Percentiles rank a stretch among this genome's conserved stretches.
phyloP scores from a whole-genome alignment of 2,329 filamentous ascomycete species.

The Paecilomyces variotii region DNA sequence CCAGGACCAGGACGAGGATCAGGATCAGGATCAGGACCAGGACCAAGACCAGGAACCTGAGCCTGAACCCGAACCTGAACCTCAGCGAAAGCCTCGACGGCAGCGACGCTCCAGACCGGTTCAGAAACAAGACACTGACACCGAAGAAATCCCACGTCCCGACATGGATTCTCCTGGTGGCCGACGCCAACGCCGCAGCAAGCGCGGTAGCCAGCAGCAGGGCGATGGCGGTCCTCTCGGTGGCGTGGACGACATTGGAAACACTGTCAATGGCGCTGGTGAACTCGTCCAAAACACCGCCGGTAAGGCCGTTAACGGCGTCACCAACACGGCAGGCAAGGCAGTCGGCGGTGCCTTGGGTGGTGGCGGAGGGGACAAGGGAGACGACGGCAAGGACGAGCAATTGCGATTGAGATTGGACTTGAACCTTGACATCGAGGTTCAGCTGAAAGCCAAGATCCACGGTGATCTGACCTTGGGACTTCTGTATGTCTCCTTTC shows the following conservation, averaged over 20 bases:
- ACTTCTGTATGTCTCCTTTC: slow-evolving; percentile 28
- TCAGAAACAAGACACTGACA: slow-evolving; percentile 33
- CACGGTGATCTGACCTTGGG: slow-evolving; percentile 53
- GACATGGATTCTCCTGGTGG: slow-evolving; percentile 44
- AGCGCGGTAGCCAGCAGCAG: slow-evolving; percentile 42
- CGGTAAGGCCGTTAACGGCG: slow-evolving; percentile 38
- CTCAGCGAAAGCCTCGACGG: slow-evolving; percentile 29
- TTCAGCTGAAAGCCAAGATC: slow-evolving; percentile 53
- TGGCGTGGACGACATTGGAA: slow-evolving; percentile 50
- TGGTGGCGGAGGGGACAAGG: not conserved
- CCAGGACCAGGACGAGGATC: slow-evolving; percentile 21
- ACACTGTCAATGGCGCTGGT: slow-evolving; percentile 44
- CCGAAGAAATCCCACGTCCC: slow-evolving; percentile 45
- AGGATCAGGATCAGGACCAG: slow-evolving; percentile 16
- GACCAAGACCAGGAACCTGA: slow-evolving; percentile 12
- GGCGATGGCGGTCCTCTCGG: slow-evolving; percentile 42
- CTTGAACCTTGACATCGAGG: slow-evolving; percentile 51
- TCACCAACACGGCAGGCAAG: slow-evolving; percentile 32
- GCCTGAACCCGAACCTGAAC: slow-evolving; percentile 9
- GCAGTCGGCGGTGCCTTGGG: slow-evolving; percentile 27
- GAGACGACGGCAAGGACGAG: slow-evolving; percentile 6
- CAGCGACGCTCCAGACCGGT: slow-evolving; percentile 15
- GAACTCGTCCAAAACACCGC: slow-evolving; percentile 46
- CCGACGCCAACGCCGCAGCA: slow-evolving; percentile 46
- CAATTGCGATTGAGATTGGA: slow-evolving; percentile 45